phyloP scores from a whole-genome alignment of 148 eudicot genomes.

The Selenicereus undatus region DNA sequence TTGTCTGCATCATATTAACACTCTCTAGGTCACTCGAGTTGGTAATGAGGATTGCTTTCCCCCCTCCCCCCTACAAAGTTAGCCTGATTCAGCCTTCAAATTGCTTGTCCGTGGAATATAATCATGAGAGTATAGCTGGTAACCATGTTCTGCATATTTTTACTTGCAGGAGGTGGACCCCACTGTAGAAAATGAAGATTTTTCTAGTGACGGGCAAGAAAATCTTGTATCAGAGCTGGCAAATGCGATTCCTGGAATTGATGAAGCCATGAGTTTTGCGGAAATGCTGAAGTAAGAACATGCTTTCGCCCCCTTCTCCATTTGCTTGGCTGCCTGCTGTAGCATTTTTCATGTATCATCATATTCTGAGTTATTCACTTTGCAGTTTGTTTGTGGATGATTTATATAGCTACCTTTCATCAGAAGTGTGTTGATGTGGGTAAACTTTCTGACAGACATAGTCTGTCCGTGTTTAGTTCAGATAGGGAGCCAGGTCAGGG shows the following conservation, averaged over 20 bases:
- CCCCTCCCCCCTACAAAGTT: not conserved
- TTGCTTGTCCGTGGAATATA: not conserved
- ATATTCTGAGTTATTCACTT: not conserved
- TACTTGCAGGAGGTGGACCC: conserved; percentile 88
- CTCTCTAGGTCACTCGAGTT: not conserved
- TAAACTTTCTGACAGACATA: too few species aligned
- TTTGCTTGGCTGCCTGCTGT: not conserved
- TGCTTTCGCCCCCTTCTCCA: not conserved
- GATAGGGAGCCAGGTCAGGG: not conserved
- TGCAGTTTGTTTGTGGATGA: not conserved
- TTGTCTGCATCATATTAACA: not conserved
- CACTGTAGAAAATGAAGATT: conserved; percentile 72
- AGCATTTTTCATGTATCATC: not conserved
- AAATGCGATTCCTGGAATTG: conserved; percentile 97
- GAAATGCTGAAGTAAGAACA: conserved; percentile 91
- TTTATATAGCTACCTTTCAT: too few species aligned
- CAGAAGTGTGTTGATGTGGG: too few species aligned
- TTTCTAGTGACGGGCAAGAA: conserved; percentile 61
- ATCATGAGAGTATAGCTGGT: not conserved
- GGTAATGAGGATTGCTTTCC: not conserved
- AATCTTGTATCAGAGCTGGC: conserved; percentile 84
- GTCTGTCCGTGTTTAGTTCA: too few species aligned
- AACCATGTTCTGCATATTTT: not conserved
- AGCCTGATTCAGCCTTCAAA: not conserved
- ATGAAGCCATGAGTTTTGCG: conserved; percentile 99